Evolutionary conservation across 257 asterid species (phyloP).

Genomic region (Solanum corneliomulleri): DNA sequence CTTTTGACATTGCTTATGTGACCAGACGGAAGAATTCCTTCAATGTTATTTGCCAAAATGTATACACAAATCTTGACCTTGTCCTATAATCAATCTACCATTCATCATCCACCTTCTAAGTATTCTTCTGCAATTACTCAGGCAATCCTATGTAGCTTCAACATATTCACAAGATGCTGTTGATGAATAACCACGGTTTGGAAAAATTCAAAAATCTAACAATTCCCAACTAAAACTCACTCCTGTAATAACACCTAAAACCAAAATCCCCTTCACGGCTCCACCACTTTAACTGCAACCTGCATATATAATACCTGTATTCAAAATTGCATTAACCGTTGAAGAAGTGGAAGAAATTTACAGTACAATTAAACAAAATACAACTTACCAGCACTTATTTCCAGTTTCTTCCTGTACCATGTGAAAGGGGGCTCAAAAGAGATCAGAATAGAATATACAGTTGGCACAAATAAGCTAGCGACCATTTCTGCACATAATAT

Average conservation of each 20-base stretch:
- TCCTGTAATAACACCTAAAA: constrained; percentile 19
- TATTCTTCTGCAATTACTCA: neutral
- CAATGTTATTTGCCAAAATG: constrained; percentile 5
- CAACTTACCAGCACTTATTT: constrained; percentile 45
- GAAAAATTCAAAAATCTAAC: constrained; percentile 12
- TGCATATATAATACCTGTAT: constrained; percentile 10
- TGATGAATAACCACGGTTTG: constrained; percentile 7
- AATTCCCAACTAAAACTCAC: constrained; percentile 14
- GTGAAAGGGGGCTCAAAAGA: constrained; percentile 29
- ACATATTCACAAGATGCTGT: constrained; percentile 13
- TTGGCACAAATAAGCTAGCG: constrained; percentile 35
- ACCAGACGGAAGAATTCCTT: constrained; percentile 1
- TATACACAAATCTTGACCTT: neutral
- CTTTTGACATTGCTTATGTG: constrained; percentile 1
- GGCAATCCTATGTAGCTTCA: constrained; percentile 1
- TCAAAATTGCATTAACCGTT: neutral
- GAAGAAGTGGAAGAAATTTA: neutral
- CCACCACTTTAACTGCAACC: constrained; percentile 19
- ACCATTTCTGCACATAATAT: constrained; percentile 53
- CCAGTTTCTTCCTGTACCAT: constrained; percentile 20
- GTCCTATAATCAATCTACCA: constrained; percentile 4
- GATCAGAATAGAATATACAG: constrained; percentile 33
- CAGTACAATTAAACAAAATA: neutral
- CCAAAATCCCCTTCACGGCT: constrained; percentile 17
- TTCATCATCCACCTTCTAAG: neutral